A percentile compares a stretch with the other conserved stretches of the same genome.
Conservation (phyloP, 768 basidiomycete genomes). For the Boletus barrowsii region DNA sequence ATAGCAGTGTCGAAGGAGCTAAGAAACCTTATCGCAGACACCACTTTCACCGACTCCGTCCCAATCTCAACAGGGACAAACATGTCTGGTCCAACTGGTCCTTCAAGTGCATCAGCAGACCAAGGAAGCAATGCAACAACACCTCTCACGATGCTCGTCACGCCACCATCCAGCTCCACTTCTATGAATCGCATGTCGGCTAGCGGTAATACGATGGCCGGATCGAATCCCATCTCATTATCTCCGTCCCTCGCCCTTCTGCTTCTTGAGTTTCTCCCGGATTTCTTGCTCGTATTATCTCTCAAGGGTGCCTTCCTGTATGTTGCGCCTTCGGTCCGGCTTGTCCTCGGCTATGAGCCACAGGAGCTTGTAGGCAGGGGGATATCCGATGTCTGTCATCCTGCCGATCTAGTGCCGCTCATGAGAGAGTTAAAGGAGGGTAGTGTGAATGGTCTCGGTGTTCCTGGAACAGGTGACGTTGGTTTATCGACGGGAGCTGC, state of each 20-base stretch:
- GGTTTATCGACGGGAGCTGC: constrained; percentile 8
- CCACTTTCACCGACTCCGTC: constrained; percentile 47
- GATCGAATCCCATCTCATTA: constrained; percentile 46
- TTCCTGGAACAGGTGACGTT: constrained; percentile 17
- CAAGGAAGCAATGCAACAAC: constrained; percentile 8
- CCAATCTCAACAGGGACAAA: constrained; percentile 42
- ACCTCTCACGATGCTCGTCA: constrained; percentile 20
- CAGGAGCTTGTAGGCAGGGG: constrained; percentile 77
- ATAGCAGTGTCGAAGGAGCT: constrained; percentile 52
- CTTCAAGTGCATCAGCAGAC: constrained; percentile 10
- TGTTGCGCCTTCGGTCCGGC: constrained; percentile 76
- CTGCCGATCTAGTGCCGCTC: constrained; percentile 85
- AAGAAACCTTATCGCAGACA: constrained; percentile 45
- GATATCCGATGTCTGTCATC: constrained; percentile 81
- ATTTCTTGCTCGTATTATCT: constrained; percentile 88
- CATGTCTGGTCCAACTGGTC: constrained; percentile 26
- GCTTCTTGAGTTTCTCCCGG: constrained; percentile 61
- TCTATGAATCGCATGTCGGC: constrained; percentile 11
- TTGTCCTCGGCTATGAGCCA: constrained; percentile 83
- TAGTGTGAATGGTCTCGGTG: constrained; percentile 17
- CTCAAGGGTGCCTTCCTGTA: constrained; percentile 93
- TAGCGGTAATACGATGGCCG: constrained; percentile 19
- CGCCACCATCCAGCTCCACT: constrained; percentile 16
- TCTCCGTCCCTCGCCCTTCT: constrained; percentile 35
- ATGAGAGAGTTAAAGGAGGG: constrained; percentile 87